phyloP scores from a whole-genome alignment of 495 filamentous ascomycete genomes.

The Xylaria grammica region DNA sequence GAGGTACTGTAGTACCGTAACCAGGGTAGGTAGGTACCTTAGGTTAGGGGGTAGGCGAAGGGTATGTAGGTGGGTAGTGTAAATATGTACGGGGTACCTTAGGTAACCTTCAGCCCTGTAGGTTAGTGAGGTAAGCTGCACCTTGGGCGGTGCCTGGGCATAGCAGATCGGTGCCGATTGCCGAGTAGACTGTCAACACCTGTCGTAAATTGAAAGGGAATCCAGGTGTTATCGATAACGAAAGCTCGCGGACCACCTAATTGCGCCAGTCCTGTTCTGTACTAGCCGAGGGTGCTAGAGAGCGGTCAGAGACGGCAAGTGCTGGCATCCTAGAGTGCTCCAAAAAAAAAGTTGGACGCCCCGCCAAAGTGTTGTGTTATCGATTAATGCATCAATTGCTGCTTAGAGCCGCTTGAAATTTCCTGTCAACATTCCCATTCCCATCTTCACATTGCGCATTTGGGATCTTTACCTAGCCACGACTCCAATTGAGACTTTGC shows the following conservation, averaged over 20 bases:
- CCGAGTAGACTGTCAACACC: conserved; percentile 10
- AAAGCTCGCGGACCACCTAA: background rate
- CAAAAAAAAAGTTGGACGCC: conserved; percentile 46
- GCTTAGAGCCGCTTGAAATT: conserved; percentile 9
- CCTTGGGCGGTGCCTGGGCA: background rate
- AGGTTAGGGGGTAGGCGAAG: too few species aligned
- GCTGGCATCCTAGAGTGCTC: conserved; percentile 22
- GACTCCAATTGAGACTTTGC: conserved; percentile 19
- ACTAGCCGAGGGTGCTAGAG: background rate
- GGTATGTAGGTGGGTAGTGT: too few species aligned
- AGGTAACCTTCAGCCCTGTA: background rate
- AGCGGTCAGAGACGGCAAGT: conserved; percentile 8
- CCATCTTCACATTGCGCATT: background rate
- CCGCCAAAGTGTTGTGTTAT: conserved; percentile 29
- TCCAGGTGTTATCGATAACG: background rate
- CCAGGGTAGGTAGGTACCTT: too few species aligned
- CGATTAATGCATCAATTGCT: conserved; percentile 19
- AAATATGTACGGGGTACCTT: too few species aligned
- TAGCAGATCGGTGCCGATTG: background rate
- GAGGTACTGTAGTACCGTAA: too few species aligned
- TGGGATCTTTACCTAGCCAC: background rate
- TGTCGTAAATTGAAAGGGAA: background rate
- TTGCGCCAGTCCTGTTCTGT: background rate
- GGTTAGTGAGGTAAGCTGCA: background rate
- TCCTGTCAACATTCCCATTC: conserved; percentile 8